Conservation (phyloP, 192 early-diverging fungal genomes). For the Coemansia sp. region DNA sequence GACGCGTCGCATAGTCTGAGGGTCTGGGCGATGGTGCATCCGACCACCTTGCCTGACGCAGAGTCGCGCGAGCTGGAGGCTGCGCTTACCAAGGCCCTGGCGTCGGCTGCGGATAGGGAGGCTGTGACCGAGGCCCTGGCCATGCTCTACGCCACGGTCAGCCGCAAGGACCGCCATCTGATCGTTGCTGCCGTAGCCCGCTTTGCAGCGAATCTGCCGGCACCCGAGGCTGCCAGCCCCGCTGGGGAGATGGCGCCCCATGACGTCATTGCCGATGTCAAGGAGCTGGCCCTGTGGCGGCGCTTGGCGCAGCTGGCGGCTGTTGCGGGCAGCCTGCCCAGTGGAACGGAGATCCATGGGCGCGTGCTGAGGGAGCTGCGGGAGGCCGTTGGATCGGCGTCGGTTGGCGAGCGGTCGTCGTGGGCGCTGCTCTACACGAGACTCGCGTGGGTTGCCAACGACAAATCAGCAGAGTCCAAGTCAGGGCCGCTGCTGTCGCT, state of each 20-base stretch:
- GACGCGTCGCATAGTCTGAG: slow-evolving; percentile 36
- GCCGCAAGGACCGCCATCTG: slow-evolving; percentile 32
- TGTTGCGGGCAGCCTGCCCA: slow-evolving; percentile 5
- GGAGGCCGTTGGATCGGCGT: not conserved
- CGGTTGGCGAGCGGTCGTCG: slow-evolving; percentile 6
- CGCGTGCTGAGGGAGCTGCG: not conserved
- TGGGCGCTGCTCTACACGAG: slow-evolving; percentile 39
- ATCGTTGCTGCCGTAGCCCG: slow-evolving; percentile 21
- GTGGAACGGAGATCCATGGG: not conserved
- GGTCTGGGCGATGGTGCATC: slow-evolving; percentile 33
- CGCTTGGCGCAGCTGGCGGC: slow-evolving; percentile 4
- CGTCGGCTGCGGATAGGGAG: not conserved
- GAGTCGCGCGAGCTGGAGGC: slow-evolving; percentile 26
- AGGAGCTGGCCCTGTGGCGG: slow-evolving; percentile 24
- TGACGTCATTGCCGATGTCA: slow-evolving; percentile 17
- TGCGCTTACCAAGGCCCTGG: not conserved
- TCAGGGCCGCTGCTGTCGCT: slow-evolving; percentile 14
- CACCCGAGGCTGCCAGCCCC: not conserved
- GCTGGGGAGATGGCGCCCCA: slow-evolving; percentile 10
- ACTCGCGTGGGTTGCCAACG: slow-evolving; percentile 34
- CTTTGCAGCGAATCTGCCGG: slow-evolving; percentile 16
- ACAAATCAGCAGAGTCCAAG: not conserved
- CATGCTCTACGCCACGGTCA: slow-evolving; percentile 39
- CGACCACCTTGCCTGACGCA: slow-evolving; percentile 24
- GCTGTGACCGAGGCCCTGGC: slow-evolving; percentile 42